These are phyloP conservation scores for Lactarius sanguifluus DNA, from an alignment of 768 basidiomycete genomes.

Conservation along the genomic window DNA sequence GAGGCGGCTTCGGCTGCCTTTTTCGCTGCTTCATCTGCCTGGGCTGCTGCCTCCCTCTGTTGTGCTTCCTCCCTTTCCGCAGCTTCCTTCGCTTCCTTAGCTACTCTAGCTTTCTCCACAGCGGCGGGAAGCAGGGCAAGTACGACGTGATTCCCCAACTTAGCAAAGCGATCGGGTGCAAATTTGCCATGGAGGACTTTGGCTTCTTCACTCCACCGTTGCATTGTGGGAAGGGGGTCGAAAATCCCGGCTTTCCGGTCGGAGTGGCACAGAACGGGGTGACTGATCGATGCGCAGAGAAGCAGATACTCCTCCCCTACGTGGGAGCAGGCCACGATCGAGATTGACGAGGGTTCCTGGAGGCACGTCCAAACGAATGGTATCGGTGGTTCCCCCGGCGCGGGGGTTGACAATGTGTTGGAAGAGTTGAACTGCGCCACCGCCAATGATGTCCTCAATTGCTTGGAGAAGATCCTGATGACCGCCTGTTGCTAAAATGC, in stretches of 20 bases:
- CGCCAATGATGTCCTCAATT: constrained; percentile 79
- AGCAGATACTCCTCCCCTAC: constrained; percentile 48
- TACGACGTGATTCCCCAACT: constrained; percentile 67
- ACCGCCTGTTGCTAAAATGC: constrained; percentile 44
- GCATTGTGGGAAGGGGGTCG: constrained; percentile 75
- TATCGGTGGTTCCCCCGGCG: constrained; percentile 53
- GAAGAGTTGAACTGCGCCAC: constrained; percentile 78
- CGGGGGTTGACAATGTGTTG: constrained; percentile 74
- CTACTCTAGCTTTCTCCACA: constrained; percentile 53
- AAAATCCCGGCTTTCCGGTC: constrained; percentile 63
- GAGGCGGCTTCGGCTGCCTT: constrained; percentile 36
- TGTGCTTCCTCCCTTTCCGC: constrained; percentile 54
- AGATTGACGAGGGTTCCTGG: constrained; percentile 61
- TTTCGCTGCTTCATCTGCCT: constrained; percentile 41
- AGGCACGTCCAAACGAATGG: constrained; percentile 77
- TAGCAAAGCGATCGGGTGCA: constrained; percentile 61
- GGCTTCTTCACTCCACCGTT: constrained; percentile 88
- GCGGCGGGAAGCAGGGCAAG: constrained; percentile 80
- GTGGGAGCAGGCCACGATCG: constrained; percentile 52
- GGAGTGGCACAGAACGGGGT: constrained; percentile 40
- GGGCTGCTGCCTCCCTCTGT: constrained; percentile 38
- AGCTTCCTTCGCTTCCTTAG: constrained; percentile 40
- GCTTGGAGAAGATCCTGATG: constrained; percentile 63
- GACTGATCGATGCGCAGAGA: constrained; percentile 64
- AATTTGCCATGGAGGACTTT: constrained; percentile 79